phyloP scores from a whole-genome alignment of 306 rosid species.

The Hippophae tibetana region DNA sequence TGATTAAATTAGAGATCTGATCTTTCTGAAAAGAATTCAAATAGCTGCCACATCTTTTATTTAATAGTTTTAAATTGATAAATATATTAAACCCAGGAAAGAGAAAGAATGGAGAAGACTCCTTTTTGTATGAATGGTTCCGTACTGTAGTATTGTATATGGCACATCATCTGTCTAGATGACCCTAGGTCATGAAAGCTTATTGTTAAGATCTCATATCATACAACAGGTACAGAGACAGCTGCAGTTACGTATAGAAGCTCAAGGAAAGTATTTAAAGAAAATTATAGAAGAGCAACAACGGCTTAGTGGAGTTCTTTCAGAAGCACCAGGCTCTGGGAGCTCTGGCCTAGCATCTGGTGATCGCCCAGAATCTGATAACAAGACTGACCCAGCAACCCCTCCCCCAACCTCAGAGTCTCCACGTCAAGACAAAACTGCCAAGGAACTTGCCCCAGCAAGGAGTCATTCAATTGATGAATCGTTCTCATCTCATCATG shows the following conservation, averaged over 20 bases:
- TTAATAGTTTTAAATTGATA: too few relatives aligned
- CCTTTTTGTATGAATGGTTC: background rate
- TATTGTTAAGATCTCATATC: background rate
- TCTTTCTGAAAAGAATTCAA: too few relatives aligned
- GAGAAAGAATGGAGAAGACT: background rate
- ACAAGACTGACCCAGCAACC: slow-evolving; percentile 76
- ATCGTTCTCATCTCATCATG: slow-evolving; percentile 74
- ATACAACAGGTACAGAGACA: slow-evolving; percentile 90
- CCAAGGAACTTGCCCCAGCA: slow-evolving; percentile 52
- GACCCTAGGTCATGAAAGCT: slow-evolving; percentile 4
- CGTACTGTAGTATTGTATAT: background rate
- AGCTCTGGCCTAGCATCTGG: slow-evolving; percentile 30
- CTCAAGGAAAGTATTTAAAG: slow-evolving; percentile 93
- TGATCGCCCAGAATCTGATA: slow-evolving; percentile 50
- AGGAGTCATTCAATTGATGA: slow-evolving; percentile 75
- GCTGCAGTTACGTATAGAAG: slow-evolving; percentile 87
- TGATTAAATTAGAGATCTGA: too few relatives aligned
- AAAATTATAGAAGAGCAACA: slow-evolving; percentile 98
- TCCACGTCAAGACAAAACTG: slow-evolving; percentile 53
- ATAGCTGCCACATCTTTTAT: too few relatives aligned
- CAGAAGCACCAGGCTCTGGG: slow-evolving; percentile 54
- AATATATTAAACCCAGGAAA: background rate
- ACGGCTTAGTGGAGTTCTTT: slow-evolving; percentile 68
- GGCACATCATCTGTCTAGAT: background rate
- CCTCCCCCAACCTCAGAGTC: slow-evolving; percentile 73